Evolutionary conservation across 2,329 filamentous ascomycete species (phyloP).

Genomic region (Cercospora sesami): DNA sequence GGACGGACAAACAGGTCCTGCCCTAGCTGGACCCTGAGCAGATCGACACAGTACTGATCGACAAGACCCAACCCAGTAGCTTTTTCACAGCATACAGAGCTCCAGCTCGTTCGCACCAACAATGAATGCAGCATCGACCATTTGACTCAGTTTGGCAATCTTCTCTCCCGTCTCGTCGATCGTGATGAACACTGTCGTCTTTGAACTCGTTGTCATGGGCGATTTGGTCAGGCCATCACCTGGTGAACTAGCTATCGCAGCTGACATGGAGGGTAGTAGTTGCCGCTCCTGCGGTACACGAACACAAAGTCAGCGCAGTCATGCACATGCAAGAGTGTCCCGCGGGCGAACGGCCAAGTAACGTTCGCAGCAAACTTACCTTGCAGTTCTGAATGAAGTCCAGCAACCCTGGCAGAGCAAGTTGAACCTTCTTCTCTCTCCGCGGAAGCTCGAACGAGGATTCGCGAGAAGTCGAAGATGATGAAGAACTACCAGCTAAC

Average conservation of each 20-base stretch:
- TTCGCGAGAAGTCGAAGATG: not conserved
- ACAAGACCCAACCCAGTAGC: not conserved
- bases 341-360: not conserved
- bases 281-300: not conserved
- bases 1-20: not conserved
- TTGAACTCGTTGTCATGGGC: not conserved
- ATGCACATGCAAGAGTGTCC: not conserved
- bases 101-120: not conserved
- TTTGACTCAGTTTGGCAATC: not conserved
- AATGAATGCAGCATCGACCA: not conserved
- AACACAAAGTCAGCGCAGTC: not conserved
- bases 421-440: not conserved
- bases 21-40: not conserved
- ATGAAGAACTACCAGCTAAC: not conserved
- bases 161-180: not conserved
- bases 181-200: not conserved
- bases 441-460: not conserved
- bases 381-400: not conserved
- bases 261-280: not conserved
- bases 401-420: not conserved
- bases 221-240: not conserved
- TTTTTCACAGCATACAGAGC: not conserved
- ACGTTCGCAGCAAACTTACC: not conserved
- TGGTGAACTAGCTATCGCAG: not conserved
- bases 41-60: not conserved